Percentiles rank a stretch among this genome's conserved stretches.
Conservation (phyloP, 306 rosid species). For the Canavalia gladiata region DNA sequence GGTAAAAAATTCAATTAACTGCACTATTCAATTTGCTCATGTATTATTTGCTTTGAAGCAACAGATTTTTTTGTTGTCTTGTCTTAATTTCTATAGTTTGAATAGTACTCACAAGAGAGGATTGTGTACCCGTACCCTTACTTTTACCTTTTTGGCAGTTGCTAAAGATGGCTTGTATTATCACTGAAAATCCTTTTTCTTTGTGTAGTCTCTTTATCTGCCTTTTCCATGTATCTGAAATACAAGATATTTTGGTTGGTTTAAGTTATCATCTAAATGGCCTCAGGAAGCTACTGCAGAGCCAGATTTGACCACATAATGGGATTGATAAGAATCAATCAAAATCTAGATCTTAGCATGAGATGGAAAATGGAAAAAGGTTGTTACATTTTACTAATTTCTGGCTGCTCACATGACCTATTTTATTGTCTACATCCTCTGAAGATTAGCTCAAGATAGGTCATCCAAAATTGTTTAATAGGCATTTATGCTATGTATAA, state of each 20-base stretch:
- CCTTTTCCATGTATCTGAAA: not conserved
- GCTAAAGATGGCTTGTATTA: not conserved
- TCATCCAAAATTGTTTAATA: not conserved
- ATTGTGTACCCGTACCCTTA: not conserved
- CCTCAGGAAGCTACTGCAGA: conserved; percentile 4
- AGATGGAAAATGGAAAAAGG: conserved; percentile 5
- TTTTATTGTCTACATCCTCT: not conserved
- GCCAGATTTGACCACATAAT: not conserved
- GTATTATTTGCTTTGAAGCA: conserved; percentile 4
- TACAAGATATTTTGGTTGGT: not conserved
- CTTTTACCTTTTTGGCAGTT: not conserved
- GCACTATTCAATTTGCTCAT: conserved; percentile 26
- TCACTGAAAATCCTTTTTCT: not conserved
- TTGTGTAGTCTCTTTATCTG: not conserved
- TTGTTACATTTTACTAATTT: not conserved
- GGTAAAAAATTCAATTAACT: conserved; percentile 54
- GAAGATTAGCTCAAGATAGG: not conserved
- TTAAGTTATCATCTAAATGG: conserved; percentile 21
- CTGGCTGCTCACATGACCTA: not conserved
- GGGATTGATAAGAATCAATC: conserved; percentile 4
- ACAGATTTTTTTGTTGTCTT: not conserved
- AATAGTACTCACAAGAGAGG: conserved; percentile 33
- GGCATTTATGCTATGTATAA: not conserved
- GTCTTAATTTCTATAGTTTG: conserved; percentile 5
- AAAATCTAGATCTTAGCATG: conserved; percentile 17